Base-by-base conservation (phyloP, 108 stramenopile species). In the Skeletonema potamos region DNA sequence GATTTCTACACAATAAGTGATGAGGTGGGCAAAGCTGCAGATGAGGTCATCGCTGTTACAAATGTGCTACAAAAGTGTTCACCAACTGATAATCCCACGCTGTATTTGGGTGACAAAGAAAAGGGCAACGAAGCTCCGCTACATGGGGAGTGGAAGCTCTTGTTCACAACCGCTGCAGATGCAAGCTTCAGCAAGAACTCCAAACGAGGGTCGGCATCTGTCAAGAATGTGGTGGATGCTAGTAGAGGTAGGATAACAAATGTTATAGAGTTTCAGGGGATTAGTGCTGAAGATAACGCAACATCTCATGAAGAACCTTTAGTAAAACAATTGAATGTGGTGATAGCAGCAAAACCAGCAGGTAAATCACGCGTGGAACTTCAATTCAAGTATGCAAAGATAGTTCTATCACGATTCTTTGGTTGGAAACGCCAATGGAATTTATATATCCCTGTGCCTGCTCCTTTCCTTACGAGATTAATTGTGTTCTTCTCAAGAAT, bases 151-250 rank as follows among this genome's bases (percentile, higher is more conserved):
- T 89, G 88, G 88, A 85, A 73, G 33, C 39, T 81, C 12, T 72
- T 89, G 5, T 89, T 85, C 54, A 77, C 84, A 10, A 89, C 84
- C 10, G 88, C 88, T 5, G 86, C 86, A 10, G 88, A 89, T 72
- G 86, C 86, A 0, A 61, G 66, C 8, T 74, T 80, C 37, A 58
- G 58, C 41, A 44, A 46, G 18, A 74, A 74, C 11, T 59, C 67
- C 24, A 72, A 51, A 7, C 73, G 85, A 29, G 86, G 86, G 4
- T 70, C 57, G 36, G 86, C 86, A 28, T 71, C n/a, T 9, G 85
- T 72, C 15, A 62, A 73, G 26, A 84, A 81, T 62, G 68, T 81
- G 3, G 79, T 80, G 3, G 66, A 73, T 46, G 73, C 66, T 1
- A 24, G 27, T 6, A 51, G 27, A 27, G 67, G 68, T 1, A 20